Conservation (phyloP, 2,329 filamentous ascomycete genomes). For the Fusarium mundagurra region DNA sequence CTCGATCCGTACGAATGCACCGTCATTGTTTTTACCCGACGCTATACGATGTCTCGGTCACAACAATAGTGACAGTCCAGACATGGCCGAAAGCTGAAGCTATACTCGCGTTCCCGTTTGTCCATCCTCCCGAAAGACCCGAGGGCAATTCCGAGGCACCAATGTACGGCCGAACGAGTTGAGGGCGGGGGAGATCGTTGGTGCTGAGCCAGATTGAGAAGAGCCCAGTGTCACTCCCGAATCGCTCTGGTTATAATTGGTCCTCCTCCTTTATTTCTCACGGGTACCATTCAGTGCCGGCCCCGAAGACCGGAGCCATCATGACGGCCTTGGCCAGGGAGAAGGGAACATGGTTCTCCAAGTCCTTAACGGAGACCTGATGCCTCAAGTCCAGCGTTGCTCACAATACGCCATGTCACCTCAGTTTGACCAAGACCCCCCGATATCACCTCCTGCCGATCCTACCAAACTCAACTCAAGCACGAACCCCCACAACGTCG, state of each 20-base stretch:
- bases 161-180: neutral
- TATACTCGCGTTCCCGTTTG: rapidly evolving
- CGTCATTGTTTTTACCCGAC: too few species aligned
- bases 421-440: neutral
- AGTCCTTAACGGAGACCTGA: neutral
- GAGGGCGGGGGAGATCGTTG: neutral
- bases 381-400: neutral
- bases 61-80: rapidly evolving
- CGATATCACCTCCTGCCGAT: rapidly evolving
- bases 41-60: neutral
- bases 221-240: neutral
- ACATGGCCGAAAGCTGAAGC: rapidly evolving
- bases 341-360: rapidly evolving
- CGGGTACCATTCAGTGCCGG: rapidly evolving
- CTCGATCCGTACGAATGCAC: rapidly evolving
- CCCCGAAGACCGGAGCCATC: neutral
- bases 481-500: rapidly evolving
- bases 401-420: too few species aligned
- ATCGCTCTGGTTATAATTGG: rapidly evolving
- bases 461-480: neutral
- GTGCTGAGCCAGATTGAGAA: neutral
- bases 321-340: too few species aligned
- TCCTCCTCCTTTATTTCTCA: neutral
- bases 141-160: neutral
- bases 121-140: rapidly evolving